These are phyloP conservation scores for Cyberlindnera xishuangbannaensis DNA, from an alignment of 805 yeast genomes.

Conservation along the genomic window DNA sequence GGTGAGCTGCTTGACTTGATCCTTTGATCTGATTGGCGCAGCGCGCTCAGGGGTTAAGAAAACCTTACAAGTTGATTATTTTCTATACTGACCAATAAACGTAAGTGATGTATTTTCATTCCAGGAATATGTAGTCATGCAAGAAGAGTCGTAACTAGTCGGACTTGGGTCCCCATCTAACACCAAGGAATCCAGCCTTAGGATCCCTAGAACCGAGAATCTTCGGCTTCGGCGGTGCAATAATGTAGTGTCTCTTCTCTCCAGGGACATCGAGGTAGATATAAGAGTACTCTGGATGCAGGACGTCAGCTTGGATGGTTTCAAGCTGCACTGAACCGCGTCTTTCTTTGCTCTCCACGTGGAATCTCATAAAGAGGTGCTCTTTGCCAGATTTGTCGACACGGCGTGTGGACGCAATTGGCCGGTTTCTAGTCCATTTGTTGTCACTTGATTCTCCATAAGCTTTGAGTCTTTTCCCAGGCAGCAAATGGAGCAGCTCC, in stretches of 20 bases:
- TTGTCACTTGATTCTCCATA: constrained; percentile 70
- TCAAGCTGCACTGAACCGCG: constrained; percentile 75
- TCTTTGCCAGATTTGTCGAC: constrained; percentile 73
- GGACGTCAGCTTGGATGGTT: constrained; percentile 60
- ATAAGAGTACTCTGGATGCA: constrained; percentile 64
- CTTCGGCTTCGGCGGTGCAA: constrained; percentile 54
- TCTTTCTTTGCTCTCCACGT: constrained; percentile 64
- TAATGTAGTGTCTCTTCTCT: constrained; percentile 57
- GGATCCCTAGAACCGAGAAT: constrained; percentile 31
- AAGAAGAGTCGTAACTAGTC: constrained; percentile 29
- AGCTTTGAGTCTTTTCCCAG: constrained; percentile 66
- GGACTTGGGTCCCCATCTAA: constrained; percentile 80
- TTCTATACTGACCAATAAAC: no score
- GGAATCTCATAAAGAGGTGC: constrained; percentile 78
- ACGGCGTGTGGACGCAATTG: constrained; percentile 62
- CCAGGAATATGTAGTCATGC: no score
- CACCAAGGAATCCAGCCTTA: constrained; percentile 64
- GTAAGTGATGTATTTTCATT: no score
- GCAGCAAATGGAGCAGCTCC: constrained; percentile 39
- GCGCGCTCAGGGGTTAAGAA: no score
- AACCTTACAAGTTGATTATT: no score
- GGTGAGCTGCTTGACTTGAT: constrained; percentile 3
- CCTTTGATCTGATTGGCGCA: no score
- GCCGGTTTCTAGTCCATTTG: constrained; percentile 86
- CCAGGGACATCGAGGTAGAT: constrained; percentile 75